Percentiles rank a stretch among this genome's conserved stretches.
phyloP scores from a whole-genome alignment of 768 basidiomycete species.

The Neoboletus brunneissimus region DNA sequence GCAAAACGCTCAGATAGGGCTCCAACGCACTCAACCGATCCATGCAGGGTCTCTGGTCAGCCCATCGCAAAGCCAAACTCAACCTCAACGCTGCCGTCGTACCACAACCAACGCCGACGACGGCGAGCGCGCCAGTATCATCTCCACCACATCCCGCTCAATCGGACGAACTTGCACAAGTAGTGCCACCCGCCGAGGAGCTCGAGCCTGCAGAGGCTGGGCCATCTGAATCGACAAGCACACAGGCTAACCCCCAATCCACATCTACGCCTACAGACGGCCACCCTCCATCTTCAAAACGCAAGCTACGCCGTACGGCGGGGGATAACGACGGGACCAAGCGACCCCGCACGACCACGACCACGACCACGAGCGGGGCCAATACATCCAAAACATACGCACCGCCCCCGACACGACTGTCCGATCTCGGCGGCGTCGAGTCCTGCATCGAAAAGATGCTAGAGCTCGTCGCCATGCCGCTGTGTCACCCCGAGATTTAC shows the following conservation, averaged over 20 bases:
- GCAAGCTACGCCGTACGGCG: conserved; percentile 54
- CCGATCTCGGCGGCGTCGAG: conserved; percentile 87
- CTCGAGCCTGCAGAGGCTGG: conserved; percentile 8
- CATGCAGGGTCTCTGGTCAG: conserved; percentile 78
- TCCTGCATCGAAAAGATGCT: conserved; percentile 87
- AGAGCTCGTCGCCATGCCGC: conserved; percentile 93
- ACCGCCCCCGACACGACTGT: conserved; percentile 72
- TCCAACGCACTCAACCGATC: conserved; percentile 74
- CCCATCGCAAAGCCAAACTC: conserved; percentile 59
- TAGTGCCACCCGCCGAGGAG: conserved; percentile 17
- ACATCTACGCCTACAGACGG: conserved; percentile 1
- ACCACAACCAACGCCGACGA: not conserved
- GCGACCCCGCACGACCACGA: conserved; percentile 43
- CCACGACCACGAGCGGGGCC: conserved; percentile 17
- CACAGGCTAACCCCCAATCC: not conserved
- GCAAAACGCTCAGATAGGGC: conserved; percentile 54
- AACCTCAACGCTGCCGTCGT: conserved; percentile 53
- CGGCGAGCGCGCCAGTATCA: conserved; percentile 5
- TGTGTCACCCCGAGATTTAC: conserved; percentile 95
- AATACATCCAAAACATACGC: conserved; percentile 40
- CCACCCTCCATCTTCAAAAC: conserved; percentile 44
- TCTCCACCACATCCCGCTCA: not conserved
- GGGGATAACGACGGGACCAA: conserved; percentile 54
- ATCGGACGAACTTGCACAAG: conserved; percentile 28
- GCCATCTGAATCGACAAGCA: conserved; percentile 8